Percentiles rank a stretch among this genome's conserved stretches.
These are phyloP conservation scores for Picea abies DNA, from an alignment of 83 land plant genomes.

Conservation along the genomic window DNA sequence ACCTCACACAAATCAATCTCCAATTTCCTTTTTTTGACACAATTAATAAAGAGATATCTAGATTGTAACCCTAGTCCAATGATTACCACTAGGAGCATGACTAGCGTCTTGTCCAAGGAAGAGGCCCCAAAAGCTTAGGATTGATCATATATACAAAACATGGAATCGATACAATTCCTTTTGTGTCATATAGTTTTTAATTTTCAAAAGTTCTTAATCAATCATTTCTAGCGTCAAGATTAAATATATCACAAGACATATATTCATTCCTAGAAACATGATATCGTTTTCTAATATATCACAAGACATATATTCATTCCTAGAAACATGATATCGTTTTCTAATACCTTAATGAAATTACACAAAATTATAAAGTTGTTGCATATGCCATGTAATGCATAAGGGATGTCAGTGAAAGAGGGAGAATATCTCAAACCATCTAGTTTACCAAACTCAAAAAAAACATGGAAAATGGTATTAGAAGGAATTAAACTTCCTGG, in stretches of 20 bases:
- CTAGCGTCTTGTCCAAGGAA: neutral
- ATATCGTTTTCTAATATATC: constrained; percentile 2
- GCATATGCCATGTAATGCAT: neutral
- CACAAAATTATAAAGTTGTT: neutral
- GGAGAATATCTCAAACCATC: neutral
- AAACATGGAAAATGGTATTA: constrained; percentile 7
- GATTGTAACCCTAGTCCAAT: neutral
- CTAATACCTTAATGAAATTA: neutral
- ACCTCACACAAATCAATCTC: neutral
- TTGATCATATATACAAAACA: neutral
- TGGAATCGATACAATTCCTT: neutral
- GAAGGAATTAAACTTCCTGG: neutral
- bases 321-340: neutral
- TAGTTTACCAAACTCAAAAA: neutral
- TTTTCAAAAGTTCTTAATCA: neutral
- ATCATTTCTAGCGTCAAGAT: neutral
- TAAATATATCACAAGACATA: neutral
- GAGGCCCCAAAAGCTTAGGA: neutral
- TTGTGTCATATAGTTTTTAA: neutral
- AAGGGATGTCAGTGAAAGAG: neutral
- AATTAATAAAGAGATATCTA: neutral
- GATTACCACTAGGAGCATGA: constrained; percentile 5
- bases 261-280: constrained; percentile 1
- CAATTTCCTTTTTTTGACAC: neutral
- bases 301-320: no score